Evolutionary conservation across 2,329 filamentous ascomycete genomes (phyloP).

Genomic region (Aspergillus pseudonomiae): DNA sequence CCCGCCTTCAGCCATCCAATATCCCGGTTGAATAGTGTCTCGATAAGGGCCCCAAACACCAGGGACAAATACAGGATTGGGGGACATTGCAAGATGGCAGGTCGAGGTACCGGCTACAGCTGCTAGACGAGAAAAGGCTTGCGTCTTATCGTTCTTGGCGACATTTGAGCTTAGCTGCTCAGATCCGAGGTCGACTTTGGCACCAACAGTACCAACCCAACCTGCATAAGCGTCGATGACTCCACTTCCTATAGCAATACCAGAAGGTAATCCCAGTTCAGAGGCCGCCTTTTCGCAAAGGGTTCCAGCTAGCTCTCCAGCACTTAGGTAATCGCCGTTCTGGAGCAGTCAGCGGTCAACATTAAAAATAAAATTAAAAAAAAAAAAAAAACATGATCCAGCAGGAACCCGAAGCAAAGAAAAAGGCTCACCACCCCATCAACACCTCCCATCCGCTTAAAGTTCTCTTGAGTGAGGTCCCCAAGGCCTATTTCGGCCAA

Average conservation of each 20-base stretch:
- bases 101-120: constrained; percentile 96
- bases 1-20: constrained; percentile 96
- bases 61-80: constrained; percentile 86
- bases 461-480: constrained; percentile 82
- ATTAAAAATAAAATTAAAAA: no score
- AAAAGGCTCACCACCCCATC: constrained; percentile 81
- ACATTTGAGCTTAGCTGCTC: constrained; percentile 68
- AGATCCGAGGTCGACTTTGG: constrained; percentile 77
- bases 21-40: constrained; percentile 86
- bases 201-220: constrained; percentile 98
- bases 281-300: constrained; percentile 80
- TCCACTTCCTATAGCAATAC: constrained; percentile 90
- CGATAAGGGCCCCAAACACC: constrained; percentile 98
- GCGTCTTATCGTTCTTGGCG: constrained; percentile 81
- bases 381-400: background rate
- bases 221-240: constrained; percentile 98
- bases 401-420: constrained; percentile 23
- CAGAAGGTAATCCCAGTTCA: constrained; percentile 81
- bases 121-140: constrained; percentile 89
- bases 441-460: constrained; percentile 91
- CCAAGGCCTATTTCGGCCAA: constrained; percentile 82
- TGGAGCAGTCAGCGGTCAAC: constrained; percentile 43
- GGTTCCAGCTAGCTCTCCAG: constrained; percentile 85
- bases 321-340: constrained; percentile 90
- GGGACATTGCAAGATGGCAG: constrained; percentile 95